These are phyloP conservation scores for Ogataea nakhonphanomensis DNA, from an alignment of 805 yeast genomes.

Conservation along the genomic window DNA sequence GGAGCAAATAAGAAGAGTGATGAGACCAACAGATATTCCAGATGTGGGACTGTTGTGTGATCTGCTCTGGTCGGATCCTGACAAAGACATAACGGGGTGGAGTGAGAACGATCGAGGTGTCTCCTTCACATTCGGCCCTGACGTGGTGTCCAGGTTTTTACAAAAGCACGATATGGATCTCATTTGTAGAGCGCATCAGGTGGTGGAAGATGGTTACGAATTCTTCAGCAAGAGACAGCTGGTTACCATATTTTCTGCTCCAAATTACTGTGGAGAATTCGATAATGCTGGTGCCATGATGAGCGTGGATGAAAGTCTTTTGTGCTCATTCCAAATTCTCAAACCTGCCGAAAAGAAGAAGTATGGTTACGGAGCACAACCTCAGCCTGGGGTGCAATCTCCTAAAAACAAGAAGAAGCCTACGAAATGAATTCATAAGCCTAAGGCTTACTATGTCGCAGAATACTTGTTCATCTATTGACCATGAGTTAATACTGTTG, in stretches of 20 bases:
- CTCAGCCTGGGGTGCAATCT: slow-evolving; percentile 22
- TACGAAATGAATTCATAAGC: slow-evolving; percentile 20
- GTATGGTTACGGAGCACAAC: slow-evolving; percentile 35
- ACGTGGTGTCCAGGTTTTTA: slow-evolving; percentile 91
- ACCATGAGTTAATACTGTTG: slow-evolving; percentile 4
- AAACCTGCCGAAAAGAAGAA: slow-evolving; percentile 98
- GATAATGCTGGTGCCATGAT: slow-evolving; percentile 99
- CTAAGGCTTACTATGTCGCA: slow-evolving; percentile 8
- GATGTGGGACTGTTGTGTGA: slow-evolving; percentile 97
- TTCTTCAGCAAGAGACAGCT: slow-evolving; percentile 94
- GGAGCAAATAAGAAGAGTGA: slow-evolving; percentile 98
- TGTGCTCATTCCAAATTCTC: slow-evolving; percentile 94
- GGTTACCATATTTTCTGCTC: slow-evolving; percentile 94
- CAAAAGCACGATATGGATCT: slow-evolving; percentile 98
- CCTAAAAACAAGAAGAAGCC: slow-evolving; percentile 30
- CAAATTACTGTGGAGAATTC: slow-evolving; percentile 98
- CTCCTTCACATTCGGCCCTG: slow-evolving; percentile 99
- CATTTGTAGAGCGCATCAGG: slow-evolving; percentile 98
- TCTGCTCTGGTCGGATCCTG: slow-evolving; percentile 97
- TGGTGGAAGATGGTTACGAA: slow-evolving; percentile 98
- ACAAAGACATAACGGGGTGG: slow-evolving; percentile 98
- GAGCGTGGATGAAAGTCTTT: slow-evolving; percentile 94
- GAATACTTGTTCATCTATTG: slow-evolving; percentile 7
- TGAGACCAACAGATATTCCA: slow-evolving; percentile 99
- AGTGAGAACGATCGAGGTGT: slow-evolving; percentile 99